phyloP scores from a whole-genome alignment of 164 flowering plant species.

The Saururus chinensis region DNA sequence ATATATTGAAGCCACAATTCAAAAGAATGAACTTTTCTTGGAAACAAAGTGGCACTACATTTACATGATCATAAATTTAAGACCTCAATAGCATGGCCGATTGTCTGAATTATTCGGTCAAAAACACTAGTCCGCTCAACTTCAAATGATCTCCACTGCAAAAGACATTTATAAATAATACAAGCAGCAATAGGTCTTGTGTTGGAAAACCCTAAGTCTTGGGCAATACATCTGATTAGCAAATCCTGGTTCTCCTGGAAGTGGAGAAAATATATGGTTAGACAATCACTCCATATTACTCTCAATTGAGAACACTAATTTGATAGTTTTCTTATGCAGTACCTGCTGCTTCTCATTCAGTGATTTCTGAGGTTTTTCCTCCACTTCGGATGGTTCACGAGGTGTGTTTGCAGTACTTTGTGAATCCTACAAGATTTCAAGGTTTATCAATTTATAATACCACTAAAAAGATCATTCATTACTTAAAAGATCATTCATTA shows the following conservation, averaged over 20 bases:
- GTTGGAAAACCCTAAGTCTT: slow-evolving; percentile 79
- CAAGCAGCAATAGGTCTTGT: slow-evolving; percentile 95
- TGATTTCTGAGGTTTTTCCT: slow-evolving; percentile 94
- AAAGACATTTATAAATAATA: slow-evolving; percentile 87
- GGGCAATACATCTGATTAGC: slow-evolving; percentile 46
- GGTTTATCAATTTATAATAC: neutral
- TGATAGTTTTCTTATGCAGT: neutral
- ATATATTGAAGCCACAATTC: neutral
- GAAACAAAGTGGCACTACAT: neutral
- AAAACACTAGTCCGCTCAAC: slow-evolving; percentile 94
- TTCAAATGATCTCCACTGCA: slow-evolving; percentile 99
- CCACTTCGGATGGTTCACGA: slow-evolving; percentile 60
- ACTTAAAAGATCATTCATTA: slow-evolving; percentile 2
- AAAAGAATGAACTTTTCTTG: neutral
- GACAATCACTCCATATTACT: neutral
- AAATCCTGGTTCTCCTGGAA: slow-evolving; percentile 18
- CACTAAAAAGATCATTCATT: slow-evolving; percentile 5
- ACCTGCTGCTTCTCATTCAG: slow-evolving; percentile 96
- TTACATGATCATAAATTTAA: neutral
- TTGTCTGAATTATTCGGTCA: slow-evolving; percentile 90
- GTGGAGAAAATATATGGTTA: neutral
- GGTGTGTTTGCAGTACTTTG: slow-evolving; percentile 44
- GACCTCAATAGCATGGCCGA: slow-evolving; percentile 97
- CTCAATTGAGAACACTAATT: neutral
- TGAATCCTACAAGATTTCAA: slow-evolving; percentile 38